Evolutionary conservation across 192 early-diverging fungal genomes (phyloP), one percentile per base, ranked within the genome.

Genomic region (Chytriomyces hyalinus): DNA sequence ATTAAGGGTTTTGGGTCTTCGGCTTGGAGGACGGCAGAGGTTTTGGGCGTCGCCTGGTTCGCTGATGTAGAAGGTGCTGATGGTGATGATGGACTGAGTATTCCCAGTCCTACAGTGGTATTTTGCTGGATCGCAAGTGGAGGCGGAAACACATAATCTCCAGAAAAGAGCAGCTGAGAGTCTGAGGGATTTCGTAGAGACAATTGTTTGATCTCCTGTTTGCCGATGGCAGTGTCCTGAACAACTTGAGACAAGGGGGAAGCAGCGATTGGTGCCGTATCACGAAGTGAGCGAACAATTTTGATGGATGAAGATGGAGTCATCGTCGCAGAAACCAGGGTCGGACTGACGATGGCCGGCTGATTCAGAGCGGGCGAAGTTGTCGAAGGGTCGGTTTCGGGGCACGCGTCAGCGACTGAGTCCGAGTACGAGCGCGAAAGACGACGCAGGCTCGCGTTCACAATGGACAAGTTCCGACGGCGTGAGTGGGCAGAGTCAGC

Each of bases 1-100:
- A 75, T 50, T 49, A 75, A 65, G 10, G 73, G 73, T 63, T 47
- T 60, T 28, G 73, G 73, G 57, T 73, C 60, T 15, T 43, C 22
- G 53, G 61, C 73, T 17, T 44, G 26, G 36, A 61, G 53, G 0
- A 57, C 3, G 53, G 20, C 53, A 57, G 20, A 20, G 53, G 1
- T 57, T 20, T 20, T 20, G 2, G 13, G 53, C 3, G 53, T 57
- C 53, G 53, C 53, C 53, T 13, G 20, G 13, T 13, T 20, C 15
- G 20, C 53, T 57, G 15, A 20, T 57, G 53, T 13, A n/a, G 20
- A 20, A 57, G 53, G 53, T 57, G 13, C 3, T 57, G 53, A 13
- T 57, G 53, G 36, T 36, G 36, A 36, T 36, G 53, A 57, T 57
- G 53, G 53, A 57, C 53, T 57, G 53, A 57, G 13, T 13, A 57